Evolutionary conservation across 2,329 filamentous ascomycete genomes (phyloP).

Genomic region (Ceratocystis diversiconidia): DNA sequence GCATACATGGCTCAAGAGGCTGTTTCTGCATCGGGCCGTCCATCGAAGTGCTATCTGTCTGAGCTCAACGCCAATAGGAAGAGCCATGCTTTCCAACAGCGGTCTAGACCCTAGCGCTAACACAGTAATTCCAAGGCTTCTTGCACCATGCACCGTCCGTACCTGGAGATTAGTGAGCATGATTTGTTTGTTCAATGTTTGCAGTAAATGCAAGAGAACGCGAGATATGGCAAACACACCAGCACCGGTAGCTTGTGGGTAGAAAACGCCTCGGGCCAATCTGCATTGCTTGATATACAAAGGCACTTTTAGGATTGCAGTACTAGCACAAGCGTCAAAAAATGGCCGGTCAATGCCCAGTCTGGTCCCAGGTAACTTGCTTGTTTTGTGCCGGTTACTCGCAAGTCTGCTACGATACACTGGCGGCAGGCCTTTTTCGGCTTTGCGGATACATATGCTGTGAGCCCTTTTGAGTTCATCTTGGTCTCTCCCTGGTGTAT

Average conservation of each 20-base stretch:
- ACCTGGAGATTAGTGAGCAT: neutral
- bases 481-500: neutral
- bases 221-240: neutral
- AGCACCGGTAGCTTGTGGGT: neutral
- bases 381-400: neutral
- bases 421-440: neutral
- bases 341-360: neutral
- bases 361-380: neutral
- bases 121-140: neutral
- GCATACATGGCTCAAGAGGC: neutral
- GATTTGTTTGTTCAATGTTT: neutral
- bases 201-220: neutral
- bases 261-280: neutral
- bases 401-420: conserved; percentile 5
- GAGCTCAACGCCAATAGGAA: neutral
- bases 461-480: neutral
- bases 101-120: neutral
- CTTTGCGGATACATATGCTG: neutral
- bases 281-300: neutral
- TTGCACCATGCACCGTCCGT: neutral
- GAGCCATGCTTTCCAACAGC: neutral
- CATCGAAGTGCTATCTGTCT: neutral
- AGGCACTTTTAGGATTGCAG: neutral
- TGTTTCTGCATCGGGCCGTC: conserved; percentile 1
- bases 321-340: neutral